A percentile compares a stretch with the other conserved stretches of the same genome.
phyloP scores from a whole-genome alignment of 1,284 basidiomycete species.

The Fomitopsis pinicola region DNA sequence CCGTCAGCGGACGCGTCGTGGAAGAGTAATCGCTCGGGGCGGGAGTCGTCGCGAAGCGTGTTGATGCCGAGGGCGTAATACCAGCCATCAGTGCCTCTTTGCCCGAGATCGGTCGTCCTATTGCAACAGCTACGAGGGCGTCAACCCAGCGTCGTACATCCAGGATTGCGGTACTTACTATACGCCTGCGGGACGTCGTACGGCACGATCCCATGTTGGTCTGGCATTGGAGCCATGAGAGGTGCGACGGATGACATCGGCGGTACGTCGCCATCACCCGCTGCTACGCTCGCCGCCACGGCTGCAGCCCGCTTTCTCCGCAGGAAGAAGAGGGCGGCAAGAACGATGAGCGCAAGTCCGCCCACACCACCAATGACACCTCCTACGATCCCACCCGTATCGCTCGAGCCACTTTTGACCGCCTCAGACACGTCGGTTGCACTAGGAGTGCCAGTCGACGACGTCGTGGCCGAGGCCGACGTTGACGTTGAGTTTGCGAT shows the following conservation, averaged over 20 bases:
- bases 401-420: background rate
- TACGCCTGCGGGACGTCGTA: background rate
- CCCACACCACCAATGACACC: constrained; percentile 11
- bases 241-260: background rate
- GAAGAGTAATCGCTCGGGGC: background rate
- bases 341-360: background rate
- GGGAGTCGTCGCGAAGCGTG: background rate
- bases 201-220: background rate
- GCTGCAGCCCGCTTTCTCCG: background rate
- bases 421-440: background rate
- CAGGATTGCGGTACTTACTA: background rate
- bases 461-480: background rate
- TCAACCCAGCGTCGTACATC: background rate
- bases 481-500: background rate
- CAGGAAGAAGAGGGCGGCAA: constrained; percentile 7
- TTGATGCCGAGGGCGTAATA: background rate
- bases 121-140: background rate
- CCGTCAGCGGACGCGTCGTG: background rate
- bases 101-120: background rate
- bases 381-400: constrained; percentile 8
- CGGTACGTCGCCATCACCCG: background rate
- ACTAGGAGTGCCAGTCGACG: background rate
- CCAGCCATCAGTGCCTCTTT: background rate
- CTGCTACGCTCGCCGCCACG: too few relatives aligned
- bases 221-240: background rate